Evolutionary conservation across 2,329 filamentous ascomycete species (phyloP), one percentile per base, ranked within the genome.

Genomic region (Xylaria sp.): DNA sequence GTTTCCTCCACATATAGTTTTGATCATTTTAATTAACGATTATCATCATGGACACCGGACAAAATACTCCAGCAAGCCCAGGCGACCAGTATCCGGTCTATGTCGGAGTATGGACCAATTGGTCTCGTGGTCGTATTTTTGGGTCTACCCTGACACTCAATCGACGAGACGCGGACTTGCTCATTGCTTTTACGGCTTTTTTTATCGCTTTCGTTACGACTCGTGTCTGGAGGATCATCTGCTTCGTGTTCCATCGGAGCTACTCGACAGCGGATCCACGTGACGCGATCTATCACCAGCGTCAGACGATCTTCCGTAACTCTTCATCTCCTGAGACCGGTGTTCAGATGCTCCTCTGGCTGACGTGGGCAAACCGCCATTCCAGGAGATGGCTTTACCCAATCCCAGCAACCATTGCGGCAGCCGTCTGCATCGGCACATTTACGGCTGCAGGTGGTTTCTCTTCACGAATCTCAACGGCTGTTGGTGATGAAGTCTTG

Each of bases 361-460:
- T 59, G 2, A 1, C 38, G 9, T 38, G 38, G 47, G 17, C 8
- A 4, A 52, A 46, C n/a, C 28, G 47, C 2, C 12, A 8, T 19
- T 37, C 28, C 1, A 46, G 19, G 25, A 11, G 38, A 4, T 14
- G 28, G 2, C 6, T 51, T n/a, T 38, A 47, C 17, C 56, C 45
- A 2, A 17, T 45, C 1, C 3, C 33, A 1, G 4, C 28, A 15
- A 35, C 19, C 14, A 19, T 23, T 2, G 45, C 31, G 0, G 51
- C 58, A 9, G 23, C 25, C 1, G 1, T 61, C 12, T 56, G 58
- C 15, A 19, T 37, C 2, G 14, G 3, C 11, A 2, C 12, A 1
- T 61, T 61, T 19, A 56, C 52, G 3, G 12, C 31, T 11, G 58
- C 52, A 6, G 51, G 58, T 31, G 58, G 58, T 0, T 51, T 43